These are phyloP conservation scores for Penicillium cinerascens DNA, from an alignment of 495 filamentous ascomycete genomes.

Conservation along the genomic window DNA sequence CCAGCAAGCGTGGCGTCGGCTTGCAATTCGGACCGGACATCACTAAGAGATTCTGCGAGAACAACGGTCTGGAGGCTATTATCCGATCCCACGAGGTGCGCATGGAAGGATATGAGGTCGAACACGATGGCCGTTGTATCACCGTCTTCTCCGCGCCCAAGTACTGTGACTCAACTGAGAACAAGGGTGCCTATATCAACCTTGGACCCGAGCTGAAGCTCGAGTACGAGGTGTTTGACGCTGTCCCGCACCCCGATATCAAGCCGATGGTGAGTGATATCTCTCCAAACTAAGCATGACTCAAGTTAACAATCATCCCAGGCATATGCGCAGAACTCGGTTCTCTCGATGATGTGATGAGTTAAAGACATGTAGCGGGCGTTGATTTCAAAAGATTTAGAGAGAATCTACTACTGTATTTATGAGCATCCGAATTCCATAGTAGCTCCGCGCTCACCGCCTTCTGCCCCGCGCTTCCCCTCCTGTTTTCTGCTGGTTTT, in stretches of 20 bases:
- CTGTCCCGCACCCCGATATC: slow-evolving; percentile 92
- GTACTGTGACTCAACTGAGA: slow-evolving; percentile 97
- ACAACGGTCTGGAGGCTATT: slow-evolving; percentile 88
- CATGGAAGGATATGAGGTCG: slow-evolving; percentile 96
- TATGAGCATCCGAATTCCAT: slow-evolving; percentile 3
- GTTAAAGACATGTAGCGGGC: neutral
- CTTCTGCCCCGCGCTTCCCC: slow-evolving; percentile 10
- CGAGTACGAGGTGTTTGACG: slow-evolving; percentile 86
- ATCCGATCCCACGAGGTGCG: slow-evolving; percentile 97
- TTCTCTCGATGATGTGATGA: slow-evolving; percentile 64
- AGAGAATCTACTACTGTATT: slow-evolving; percentile 16
- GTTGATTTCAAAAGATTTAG: slow-evolving; percentile 25
- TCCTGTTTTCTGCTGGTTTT: neutral
- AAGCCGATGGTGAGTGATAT: slow-evolving; percentile 75
- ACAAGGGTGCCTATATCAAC: slow-evolving; percentile 98
- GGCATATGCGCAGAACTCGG: slow-evolving; percentile 78
- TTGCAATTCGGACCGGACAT: slow-evolving; percentile 96
- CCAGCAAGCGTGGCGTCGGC: slow-evolving; percentile 94
- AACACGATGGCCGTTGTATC: slow-evolving; percentile 94
- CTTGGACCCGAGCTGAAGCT: slow-evolving; percentile 90
- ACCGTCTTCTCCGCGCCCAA: slow-evolving; percentile 99
- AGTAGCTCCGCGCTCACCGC: slow-evolving; percentile 1
- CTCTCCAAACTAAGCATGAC: neutral
- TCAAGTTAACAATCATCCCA: slow-evolving; percentile 34
- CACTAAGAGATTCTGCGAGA: slow-evolving; percentile 95